Evolutionary conservation across 2,329 filamentous ascomycete genomes (phyloP).

Genomic region (Thyridium curvatum): DNA sequence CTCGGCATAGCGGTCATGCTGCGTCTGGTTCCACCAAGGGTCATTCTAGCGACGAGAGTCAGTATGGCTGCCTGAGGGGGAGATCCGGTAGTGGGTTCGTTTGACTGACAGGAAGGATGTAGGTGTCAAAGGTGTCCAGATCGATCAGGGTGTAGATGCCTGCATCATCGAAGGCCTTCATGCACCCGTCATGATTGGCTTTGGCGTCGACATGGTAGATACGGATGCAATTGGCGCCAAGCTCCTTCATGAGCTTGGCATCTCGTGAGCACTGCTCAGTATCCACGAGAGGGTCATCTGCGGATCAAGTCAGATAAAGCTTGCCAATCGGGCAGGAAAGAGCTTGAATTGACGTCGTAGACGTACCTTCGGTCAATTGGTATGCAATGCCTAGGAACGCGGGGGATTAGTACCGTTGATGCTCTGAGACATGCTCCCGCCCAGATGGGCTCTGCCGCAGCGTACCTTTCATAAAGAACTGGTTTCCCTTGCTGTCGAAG

Average conservation of each 20-base stretch:
- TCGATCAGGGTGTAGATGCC: conserved; percentile 84
- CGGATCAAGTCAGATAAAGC: not conserved
- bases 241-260: conserved; percentile 67
- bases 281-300: conserved; percentile 69
- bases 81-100: not conserved
- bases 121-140: conserved; percentile 67
- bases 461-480: conserved; percentile 79
- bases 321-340: not conserved
- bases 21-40: conserved; percentile 67
- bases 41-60: conserved; percentile 32
- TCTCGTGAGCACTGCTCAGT: conserved; percentile 71
- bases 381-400: conserved; percentile 63
- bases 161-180: conserved; percentile 70
- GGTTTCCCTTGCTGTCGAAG: conserved; percentile 72
- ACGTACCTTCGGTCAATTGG: conserved; percentile 41
- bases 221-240: conserved; percentile 79
- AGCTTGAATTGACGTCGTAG: conserved; percentile 4
- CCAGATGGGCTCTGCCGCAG: not conserved
- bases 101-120: conserved; percentile 53
- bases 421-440: not conserved
- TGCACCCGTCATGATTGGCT: conserved; percentile 70
- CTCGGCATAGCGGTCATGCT: conserved; percentile 60
- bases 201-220: conserved; percentile 79
- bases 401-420: conserved; percentile 5
- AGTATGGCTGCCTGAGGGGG: conserved; percentile 5